Conservation (phyloP, 2,329 filamentous ascomycete species). For the Beauveria medogensis region DNA sequence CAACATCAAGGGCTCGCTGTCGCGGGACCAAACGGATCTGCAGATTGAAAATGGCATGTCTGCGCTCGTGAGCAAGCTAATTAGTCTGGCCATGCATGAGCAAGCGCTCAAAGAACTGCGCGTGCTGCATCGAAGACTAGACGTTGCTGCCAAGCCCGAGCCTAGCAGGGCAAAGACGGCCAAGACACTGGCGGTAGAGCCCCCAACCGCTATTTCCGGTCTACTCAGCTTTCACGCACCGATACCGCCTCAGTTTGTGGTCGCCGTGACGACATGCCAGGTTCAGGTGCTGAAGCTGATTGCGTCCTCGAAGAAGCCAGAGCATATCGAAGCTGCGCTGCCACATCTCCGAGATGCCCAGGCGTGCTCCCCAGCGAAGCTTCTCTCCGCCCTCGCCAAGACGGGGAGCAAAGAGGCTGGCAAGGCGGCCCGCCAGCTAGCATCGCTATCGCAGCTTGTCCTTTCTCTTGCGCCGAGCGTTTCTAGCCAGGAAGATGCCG, state of each 20-base stretch:
- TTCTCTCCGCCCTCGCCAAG: constrained; percentile 43
- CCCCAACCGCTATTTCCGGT: constrained; percentile 38
- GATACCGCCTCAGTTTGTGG: constrained; percentile 35
- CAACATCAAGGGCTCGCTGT: constrained; percentile 44
- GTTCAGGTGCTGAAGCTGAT: constrained; percentile 57
- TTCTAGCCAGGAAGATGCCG: constrained; percentile 52
- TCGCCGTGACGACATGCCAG: constrained; percentile 56
- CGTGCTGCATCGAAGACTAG: constrained; percentile 55
- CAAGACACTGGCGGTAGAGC: constrained; percentile 23
- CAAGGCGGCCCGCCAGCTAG: constrained; percentile 58
- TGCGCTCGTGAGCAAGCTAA: constrained; percentile 57
- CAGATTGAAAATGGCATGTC: constrained; percentile 70
- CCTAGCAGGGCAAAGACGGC: constrained; percentile 19
- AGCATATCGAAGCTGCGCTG: constrained; percentile 49
- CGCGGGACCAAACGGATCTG: constrained; percentile 48
- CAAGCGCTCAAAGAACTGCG: constrained; percentile 61
- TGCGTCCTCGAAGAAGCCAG: constrained; percentile 49
- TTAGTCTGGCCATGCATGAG: constrained; percentile 57
- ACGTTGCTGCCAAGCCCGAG: constrained; percentile 22
- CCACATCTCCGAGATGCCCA: constrained; percentile 45
- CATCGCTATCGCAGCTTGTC: constrained; percentile 56
- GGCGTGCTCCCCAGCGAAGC: constrained; percentile 47
- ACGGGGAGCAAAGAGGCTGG: constrained; percentile 35
- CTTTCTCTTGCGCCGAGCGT: constrained; percentile 60
- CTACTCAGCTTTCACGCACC: constrained; percentile 53